Percentiles rank a stretch among this genome's conserved stretches.
Evolutionary conservation across 1,284 basidiomycete genomes (phyloP).

Genomic region (Tetrapyrgos nigripes): DNA sequence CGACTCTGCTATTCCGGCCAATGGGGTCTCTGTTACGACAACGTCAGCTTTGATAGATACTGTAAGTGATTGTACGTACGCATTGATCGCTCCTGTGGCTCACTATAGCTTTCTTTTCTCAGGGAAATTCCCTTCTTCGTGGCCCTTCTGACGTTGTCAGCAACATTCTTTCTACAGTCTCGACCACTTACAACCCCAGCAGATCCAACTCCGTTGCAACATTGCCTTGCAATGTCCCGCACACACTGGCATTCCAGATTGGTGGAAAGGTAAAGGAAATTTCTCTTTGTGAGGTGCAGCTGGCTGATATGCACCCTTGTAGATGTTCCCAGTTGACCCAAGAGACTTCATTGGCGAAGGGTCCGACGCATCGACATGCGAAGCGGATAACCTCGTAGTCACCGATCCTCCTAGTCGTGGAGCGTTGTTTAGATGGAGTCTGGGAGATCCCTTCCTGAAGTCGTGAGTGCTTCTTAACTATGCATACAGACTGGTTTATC

Average conservation of each 20-base stretch:
- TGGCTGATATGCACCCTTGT: not conserved
- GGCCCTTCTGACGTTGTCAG: conserved; percentile 43
- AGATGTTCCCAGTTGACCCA: conserved; percentile 18
- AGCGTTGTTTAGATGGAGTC: conserved; percentile 18
- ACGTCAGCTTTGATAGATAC: conserved; percentile 49
- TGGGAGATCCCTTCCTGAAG: conserved; percentile 19
- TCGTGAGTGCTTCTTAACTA: conserved; percentile 1
- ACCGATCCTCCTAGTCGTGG: conserved; percentile 19
- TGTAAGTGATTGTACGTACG: conserved; percentile 29
- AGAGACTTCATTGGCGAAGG: conserved; percentile 15
- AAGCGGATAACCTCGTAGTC: conserved; percentile 13
- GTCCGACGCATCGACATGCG: conserved; percentile 7
- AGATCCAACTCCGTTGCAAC: conserved; percentile 14
- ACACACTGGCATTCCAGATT: conserved; percentile 55
- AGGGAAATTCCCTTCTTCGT: conserved; percentile 48
- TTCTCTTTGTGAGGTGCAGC: not conserved
- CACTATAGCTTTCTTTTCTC: not conserved
- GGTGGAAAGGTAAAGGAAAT: conserved; percentile 41
- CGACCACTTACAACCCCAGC: conserved; percentile 37
- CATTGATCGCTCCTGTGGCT: not conserved
- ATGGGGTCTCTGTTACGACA: conserved; percentile 26
- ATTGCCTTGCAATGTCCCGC: conserved; percentile 49
- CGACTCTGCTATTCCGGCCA: conserved; percentile 30
- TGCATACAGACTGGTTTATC: not conserved
- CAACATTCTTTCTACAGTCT: conserved; percentile 29